Base-by-base conservation (phyloP, 768 basidiomycete species). In the Sistotremastrum suecicum region DNA sequence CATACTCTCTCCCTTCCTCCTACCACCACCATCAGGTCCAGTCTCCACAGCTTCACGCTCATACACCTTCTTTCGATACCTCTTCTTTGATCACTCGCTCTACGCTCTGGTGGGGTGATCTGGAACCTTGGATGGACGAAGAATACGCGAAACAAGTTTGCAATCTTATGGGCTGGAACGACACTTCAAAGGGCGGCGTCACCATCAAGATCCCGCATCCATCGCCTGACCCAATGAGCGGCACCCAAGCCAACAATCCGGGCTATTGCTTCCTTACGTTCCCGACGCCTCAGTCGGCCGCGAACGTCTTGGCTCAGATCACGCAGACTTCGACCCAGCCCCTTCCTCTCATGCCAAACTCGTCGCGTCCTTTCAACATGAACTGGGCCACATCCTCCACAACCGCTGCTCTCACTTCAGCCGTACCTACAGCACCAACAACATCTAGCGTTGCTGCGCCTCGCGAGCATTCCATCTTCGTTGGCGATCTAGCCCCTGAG, bases 111-210 rank as follows among this genome's bases (percentile, higher is more conserved):
- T 86, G 91, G 78, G 78, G 80, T 52, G 83, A 87, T 56, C 75
- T 94, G 45, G 90, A 94, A 62, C 78, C 82, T 53, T 94, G 90
- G 90, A 92, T 94, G 91, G 88, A 92, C 66, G 87, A 90, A 74
- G 83, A 86, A 60, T 94, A 91, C 68, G 84, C 80, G 39, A 82
- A 83, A 62, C 83, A 88, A 60, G 85, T 90, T 56, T 87, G 87
- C 63, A 65, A 62, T 39, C 66, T 89, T 58, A 86, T 90, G 83
- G 77, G 81, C 47, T 92, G 90, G 89, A 83, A 87, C 48, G 74
- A 79, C 10, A 43, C 43, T 43, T 41, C 50, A 35, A 47, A 47
- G 29, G 45, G 40, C 44, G 47, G 51, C 41, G 68, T 77, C 57
- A 71, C 60, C 59, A 76, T 86, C 64, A 79, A 79, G 61, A 76